Evolutionary conservation across 2,329 filamentous ascomycete species (phyloP), one percentile per base, ranked within the genome.

Genomic region (Eurotiales sp.): DNA sequence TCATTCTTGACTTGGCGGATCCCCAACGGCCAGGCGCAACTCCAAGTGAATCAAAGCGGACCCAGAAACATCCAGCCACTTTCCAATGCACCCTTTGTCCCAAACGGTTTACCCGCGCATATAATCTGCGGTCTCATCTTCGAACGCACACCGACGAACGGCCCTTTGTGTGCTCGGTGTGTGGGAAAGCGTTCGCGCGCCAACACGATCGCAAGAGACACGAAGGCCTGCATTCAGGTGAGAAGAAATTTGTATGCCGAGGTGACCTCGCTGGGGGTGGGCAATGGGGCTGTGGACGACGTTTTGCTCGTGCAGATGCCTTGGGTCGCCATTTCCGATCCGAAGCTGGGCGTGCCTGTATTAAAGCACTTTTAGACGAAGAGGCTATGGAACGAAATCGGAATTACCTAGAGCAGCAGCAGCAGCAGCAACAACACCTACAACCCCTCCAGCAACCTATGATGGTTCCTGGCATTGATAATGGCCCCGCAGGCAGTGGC

Each of bases 201-300:
- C 93, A 99, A 66, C 93, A 99, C 66, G 93, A 99, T 67, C 86
- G 93, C 41, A 99, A 99, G 72, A 86, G 93, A 34, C 93, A 99
- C 70, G 93, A 99, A 72, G 91, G 92, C 34, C 76, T 99, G 37
- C 93, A 99, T 65, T 95, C 89, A 0, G 93, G 93, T 37, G 93
- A 99, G 74, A 99, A 97, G 82, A 97, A 96, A 66, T 99, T 97
- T 66, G 88, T 97, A 7, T 99, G 93, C 72, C 90, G 90, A 59
- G 93, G 93, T 48, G 88, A 91, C 53, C 82, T 99, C 45, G 91
- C 92, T 59, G 83, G 83, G 2, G 85, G 86, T 42, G 86, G 86
- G 4, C 83, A 87, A 58, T 99, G 93, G 93, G 93, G 93, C 17
- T 99, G 93, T 60, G 90, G 90, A 3, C 82, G 93, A 55, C 83